Base-by-base conservation (phyloP, 106 monocot species). In the Acorus calamus region DNA sequence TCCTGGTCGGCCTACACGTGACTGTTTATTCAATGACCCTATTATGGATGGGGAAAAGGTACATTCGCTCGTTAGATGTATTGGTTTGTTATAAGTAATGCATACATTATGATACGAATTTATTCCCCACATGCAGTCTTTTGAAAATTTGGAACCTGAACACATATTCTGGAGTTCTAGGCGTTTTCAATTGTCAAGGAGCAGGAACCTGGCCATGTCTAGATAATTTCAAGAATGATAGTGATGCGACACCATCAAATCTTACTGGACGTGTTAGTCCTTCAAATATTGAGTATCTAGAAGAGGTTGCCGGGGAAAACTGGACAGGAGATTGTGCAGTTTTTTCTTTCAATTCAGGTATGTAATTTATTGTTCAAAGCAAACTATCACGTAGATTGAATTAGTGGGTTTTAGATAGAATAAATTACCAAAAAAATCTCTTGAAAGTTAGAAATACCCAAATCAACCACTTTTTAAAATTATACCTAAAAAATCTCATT, bases 131-230 rank as follows among this genome's bases (percentile, higher is more conserved):
- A 63, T 13, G 10, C 71, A 76, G 81, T 51, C 76, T 81, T 6
- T 59, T 81, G 60, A 81, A 81, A 73, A 66, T 81, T 3, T 81
- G 81, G 81, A 81, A 81, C 65, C 13, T 76, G 42, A 81, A 81
- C 59, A 59, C 63, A 42, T 50, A 45, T 44, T 60, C 71, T 61
- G 81, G 81, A 69, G 59, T 76, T 45, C 3, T 81, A 7, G 81
- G 81, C 48, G 54, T 76, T 11, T 81, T 81, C 64, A 81, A 81
- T 50, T 81, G 81, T 50, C 81, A 81, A 73, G 81, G 81, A 59
- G 81, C 81, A 60, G 81, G 81, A 55, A 64, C 71, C 10, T 80
- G 80, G 76, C 71, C 71, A 11, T 62, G 71, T 53, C 42, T 76
- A 3, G 59, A 59, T 45, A 65, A 44, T 11, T 45, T n/a, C 44